A percentile compares a stretch with the other conserved stretches of the same genome.
Conservation (phyloP, 1,284 basidiomycete species). For the Gomphus bonarii region DNA sequence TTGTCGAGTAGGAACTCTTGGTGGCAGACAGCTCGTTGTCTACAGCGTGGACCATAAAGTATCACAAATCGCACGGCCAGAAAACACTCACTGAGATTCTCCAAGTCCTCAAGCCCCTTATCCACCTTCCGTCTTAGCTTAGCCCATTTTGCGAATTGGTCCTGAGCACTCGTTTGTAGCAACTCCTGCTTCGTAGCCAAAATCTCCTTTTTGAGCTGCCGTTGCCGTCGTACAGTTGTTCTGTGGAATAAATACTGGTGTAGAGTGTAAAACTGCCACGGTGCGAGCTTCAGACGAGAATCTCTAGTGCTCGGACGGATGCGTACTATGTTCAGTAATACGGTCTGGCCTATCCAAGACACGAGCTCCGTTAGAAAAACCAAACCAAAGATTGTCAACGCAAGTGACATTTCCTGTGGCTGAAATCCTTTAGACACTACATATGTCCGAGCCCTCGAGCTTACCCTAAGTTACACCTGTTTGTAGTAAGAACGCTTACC, state of each 20-base stretch:
- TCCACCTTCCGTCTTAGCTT: slow-evolving; percentile 87
- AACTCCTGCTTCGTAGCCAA: slow-evolving; percentile 79
- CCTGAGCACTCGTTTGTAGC: slow-evolving; percentile 85
- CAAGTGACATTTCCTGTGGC: slow-evolving; percentile 80
- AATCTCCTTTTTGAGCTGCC: slow-evolving; percentile 66
- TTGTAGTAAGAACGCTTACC: too few species aligned
- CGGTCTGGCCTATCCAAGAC: slow-evolving; percentile 79
- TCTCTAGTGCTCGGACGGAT: slow-evolving; percentile 7
- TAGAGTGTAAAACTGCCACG: slow-evolving; percentile 49
- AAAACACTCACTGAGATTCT: slow-evolving; percentile 72
- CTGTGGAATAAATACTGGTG: slow-evolving; percentile 61
- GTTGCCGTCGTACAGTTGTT: slow-evolving; percentile 43
- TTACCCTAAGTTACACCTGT: too few species aligned
- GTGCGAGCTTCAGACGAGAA: neutral
- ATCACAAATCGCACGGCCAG: slow-evolving; percentile 1
- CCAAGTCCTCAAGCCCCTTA: slow-evolving; percentile 88
- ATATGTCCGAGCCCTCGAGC: too few species aligned
- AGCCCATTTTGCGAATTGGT: slow-evolving; percentile 99
- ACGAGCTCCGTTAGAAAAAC: slow-evolving; percentile 76
- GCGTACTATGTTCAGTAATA: slow-evolving; percentile 70
- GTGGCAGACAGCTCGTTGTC: slow-evolving; percentile 58
- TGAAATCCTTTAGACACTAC: too few species aligned
- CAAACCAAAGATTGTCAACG: slow-evolving; percentile 70
- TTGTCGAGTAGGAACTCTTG: slow-evolving; percentile 60
- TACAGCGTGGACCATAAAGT: slow-evolving; percentile 22